Base-by-base conservation (phyloP, 2,329 filamentous ascomycete species). In the Westerdykella sp. region DNA sequence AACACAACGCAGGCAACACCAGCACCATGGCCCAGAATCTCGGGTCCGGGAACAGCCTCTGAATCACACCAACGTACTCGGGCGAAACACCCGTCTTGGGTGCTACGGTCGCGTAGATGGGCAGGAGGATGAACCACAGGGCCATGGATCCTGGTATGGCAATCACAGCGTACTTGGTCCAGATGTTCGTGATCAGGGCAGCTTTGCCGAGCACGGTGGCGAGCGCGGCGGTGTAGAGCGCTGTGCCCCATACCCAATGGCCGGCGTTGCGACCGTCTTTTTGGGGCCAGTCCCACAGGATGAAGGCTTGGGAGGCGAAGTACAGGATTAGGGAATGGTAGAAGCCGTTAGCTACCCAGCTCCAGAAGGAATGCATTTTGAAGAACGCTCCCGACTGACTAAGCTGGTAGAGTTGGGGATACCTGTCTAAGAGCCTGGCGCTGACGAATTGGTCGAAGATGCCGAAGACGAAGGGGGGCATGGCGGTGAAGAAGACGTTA, bases 401-500 rank as follows among this genome's bases (percentile, higher is more conserved):
- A 51, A 97, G 81, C 51, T 85, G 83, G 69, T 98, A 98, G 14
- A 98, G 79, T 66, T 98, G 94, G 11, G 93, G 93, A 65, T 98
- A 98, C 22, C 93, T 82, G 68, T 98, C 93, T 11, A 98, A 77
- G 16, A 98, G 75, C 18, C 93, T 83, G 6, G 94, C 93, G 34
- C 89, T 95, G 60, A 98, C 89, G 69, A 94, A 97, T 65, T 98
- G 94, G 66, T 98, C 94, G 52, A 96, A 87, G 51, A 98, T 95
- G 56, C 93, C 93, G 62, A 98, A 84, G 1, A 88, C 91, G 47
- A 98, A 84, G 1, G 93, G 93, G 13, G 93, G 93, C 14, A 96
- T 74, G 15, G 95, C 85, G 0, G 93, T 98, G 73, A 95, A 98
- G 66, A 98, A 85, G 66, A 98, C 89, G 73, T 98, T 98, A 77